phyloP scores from a whole-genome alignment of 805 yeast species.

The Lachancea mirantina region DNA sequence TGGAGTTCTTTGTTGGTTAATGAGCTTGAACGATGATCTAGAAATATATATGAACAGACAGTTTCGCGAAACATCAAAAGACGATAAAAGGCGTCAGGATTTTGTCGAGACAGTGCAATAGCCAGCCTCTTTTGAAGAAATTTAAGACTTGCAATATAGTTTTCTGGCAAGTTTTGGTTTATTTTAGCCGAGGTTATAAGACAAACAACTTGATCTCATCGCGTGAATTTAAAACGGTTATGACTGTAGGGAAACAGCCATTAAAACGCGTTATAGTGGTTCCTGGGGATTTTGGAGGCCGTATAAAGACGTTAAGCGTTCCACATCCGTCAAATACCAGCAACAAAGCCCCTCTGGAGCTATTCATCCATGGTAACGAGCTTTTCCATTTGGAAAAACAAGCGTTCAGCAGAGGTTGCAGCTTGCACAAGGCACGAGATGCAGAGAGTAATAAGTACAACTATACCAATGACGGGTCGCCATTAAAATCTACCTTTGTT shows the following conservation, averaged over 20 bases:
- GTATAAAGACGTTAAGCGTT: conserved; percentile 15
- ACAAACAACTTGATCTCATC: too few relatives aligned
- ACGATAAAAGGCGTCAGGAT: too few relatives aligned
- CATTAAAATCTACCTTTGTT: conserved; percentile 24
- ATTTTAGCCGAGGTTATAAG: too few relatives aligned
- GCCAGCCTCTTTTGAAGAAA: too few relatives aligned
- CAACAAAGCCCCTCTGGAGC: conserved; percentile 13
- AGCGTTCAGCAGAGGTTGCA: conserved; percentile 22
- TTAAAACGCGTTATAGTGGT: conserved; percentile 4
- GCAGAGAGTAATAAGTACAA: conserved; percentile 21
- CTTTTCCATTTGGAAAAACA: conserved; percentile 18
- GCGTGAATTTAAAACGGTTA: background rate
- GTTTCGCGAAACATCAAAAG: too few relatives aligned
- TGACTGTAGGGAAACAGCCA: background rate
- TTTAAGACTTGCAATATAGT: too few relatives aligned
- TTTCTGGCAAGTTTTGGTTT: too few relatives aligned
- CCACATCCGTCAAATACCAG: conserved; percentile 26
- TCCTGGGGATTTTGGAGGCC: conserved; percentile 3
- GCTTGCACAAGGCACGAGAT: conserved; percentile 17
- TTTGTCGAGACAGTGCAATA: too few relatives aligned
- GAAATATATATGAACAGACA: too few relatives aligned
- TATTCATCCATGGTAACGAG: conserved; percentile 11
- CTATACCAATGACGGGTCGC: conserved; percentile 18
- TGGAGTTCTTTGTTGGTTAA: too few relatives aligned
- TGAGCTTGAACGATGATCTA: too few relatives aligned